A percentile compares a stretch with the other conserved stretches of the same genome.
Evolutionary conservation across 805 yeast genomes (phyloP).

Genomic region (Torulaspora indica): DNA sequence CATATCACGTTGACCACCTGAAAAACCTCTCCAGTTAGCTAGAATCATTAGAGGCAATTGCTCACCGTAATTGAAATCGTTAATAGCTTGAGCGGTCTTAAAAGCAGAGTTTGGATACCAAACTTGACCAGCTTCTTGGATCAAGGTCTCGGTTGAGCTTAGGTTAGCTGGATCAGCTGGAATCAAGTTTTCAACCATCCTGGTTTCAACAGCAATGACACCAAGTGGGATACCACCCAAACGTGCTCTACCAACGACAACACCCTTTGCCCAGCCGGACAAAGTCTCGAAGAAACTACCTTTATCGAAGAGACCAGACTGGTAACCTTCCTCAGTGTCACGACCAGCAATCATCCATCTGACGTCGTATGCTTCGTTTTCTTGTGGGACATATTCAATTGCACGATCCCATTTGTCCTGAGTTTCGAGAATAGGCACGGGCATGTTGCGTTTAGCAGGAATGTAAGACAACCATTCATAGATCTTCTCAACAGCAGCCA

Average conservation of each 20-base stretch:
- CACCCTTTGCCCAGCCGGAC: slow-evolving; percentile 98
- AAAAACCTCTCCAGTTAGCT: slow-evolving; percentile 99
- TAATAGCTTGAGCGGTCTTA: slow-evolving; percentile 98
- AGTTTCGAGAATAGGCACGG: slow-evolving; percentile 82
- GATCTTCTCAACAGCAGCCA: slow-evolving; percentile 92
- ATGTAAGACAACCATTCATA: slow-evolving; percentile 93
- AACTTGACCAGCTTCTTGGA: slow-evolving; percentile 98
- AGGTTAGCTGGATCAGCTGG: slow-evolving; percentile 99
- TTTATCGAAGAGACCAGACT: slow-evolving; percentile 85
- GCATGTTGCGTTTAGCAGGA: slow-evolving; percentile 85
- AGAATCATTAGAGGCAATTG: slow-evolving; percentile 94
- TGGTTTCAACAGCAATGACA: slow-evolving; percentile 93
- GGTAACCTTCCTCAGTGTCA: slow-evolving; percentile 58
- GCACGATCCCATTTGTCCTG: slow-evolving; percentile 93
- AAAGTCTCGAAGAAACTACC: slow-evolving; percentile 93
- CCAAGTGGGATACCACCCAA: slow-evolving; percentile 99
- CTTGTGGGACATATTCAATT: slow-evolving; percentile 71
- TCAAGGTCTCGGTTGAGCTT: slow-evolving; percentile 76
- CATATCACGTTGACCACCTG: slow-evolving; percentile 99
- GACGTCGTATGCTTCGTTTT: slow-evolving; percentile 76
- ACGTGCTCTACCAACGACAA: slow-evolving; percentile 97
- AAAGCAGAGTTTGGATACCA: slow-evolving; percentile 99
- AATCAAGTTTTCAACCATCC: slow-evolving; percentile 77
- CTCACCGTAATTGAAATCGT: slow-evolving; percentile 97
- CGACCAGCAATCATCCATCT: slow-evolving; percentile 93